Conservation (phyloP, 805 yeast genomes). For the Pichia ethanolica region DNA sequence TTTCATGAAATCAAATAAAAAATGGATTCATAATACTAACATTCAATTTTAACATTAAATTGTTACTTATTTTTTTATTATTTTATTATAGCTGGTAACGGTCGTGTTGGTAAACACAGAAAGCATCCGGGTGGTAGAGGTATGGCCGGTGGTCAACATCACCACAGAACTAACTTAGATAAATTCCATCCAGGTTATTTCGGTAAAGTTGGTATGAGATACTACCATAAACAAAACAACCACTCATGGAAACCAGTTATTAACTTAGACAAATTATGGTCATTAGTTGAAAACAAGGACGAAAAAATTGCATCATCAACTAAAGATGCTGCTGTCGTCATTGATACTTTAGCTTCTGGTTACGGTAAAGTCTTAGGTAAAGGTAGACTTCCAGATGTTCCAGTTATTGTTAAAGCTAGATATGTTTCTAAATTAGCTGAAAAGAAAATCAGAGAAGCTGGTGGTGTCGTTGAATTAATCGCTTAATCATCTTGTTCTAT, state of each 20-base stretch:
- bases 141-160: constrained; percentile 99
- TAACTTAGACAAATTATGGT: constrained; percentile 98
- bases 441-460: constrained; percentile 99
- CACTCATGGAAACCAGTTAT: constrained; percentile 97
- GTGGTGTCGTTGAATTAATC: constrained; percentile 99
- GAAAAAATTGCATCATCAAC: constrained; percentile 81
- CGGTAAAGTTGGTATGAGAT: constrained; percentile 99
- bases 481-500: constrained; percentile 52
- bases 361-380: constrained; percentile 99
- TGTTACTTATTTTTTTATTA: not conserved
- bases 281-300: constrained; percentile 92
- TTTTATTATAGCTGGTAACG: constrained; percentile 83
- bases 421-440: constrained; percentile 98
- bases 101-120: constrained; percentile 99
- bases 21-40: constrained; percentile 11
- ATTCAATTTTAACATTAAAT: not conserved
- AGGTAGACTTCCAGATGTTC: constrained; percentile 96
- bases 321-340: constrained; percentile 92
- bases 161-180: constrained; percentile 99
- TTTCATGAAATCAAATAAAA: too few species aligned
- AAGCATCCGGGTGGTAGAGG: constrained; percentile 99
- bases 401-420: constrained; percentile 99
- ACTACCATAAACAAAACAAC: constrained; percentile 91
- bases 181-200: constrained; percentile 99
- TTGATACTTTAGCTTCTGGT: constrained; percentile 98